Percentiles rank a stretch among this genome's conserved stretches.
Evolutionary conservation across 306 rosid genomes (phyloP).

Genomic region (Hippophae rhamnoides): DNA sequence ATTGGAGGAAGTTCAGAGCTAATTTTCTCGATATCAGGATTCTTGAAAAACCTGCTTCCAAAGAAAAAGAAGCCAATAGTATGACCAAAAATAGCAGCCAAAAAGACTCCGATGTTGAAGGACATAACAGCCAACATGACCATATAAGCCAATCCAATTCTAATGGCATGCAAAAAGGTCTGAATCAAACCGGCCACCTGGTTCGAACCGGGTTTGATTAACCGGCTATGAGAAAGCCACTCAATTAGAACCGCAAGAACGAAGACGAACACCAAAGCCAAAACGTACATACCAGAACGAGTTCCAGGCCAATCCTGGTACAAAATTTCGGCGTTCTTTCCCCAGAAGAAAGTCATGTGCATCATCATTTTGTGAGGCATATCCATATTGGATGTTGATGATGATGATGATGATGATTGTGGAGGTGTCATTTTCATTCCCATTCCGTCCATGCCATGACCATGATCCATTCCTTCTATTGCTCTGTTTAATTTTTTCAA

Average conservation of each 20-base stretch:
- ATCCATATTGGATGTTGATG: not conserved
- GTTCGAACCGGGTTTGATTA: slow-evolving; percentile 34
- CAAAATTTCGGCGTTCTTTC: slow-evolving; percentile 41
- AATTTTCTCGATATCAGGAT: slow-evolving; percentile 2
- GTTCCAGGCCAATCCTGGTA: slow-evolving; percentile 63
- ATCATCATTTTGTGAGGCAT: slow-evolving; percentile 35
- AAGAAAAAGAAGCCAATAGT: slow-evolving; percentile 52
- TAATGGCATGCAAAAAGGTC: slow-evolving; percentile 39
- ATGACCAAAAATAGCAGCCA: slow-evolving; percentile 64
- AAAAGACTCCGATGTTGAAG: slow-evolving; percentile 61
- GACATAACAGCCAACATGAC: slow-evolving; percentile 90
- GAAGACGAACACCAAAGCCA: slow-evolving; percentile 48
- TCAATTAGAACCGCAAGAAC: slow-evolving; percentile 38
- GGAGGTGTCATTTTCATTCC: slow-evolving; percentile 10
- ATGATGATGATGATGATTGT: not conserved
- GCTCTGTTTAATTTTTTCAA: not conserved
- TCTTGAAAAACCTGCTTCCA: slow-evolving; percentile 36
- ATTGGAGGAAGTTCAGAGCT: slow-evolving; percentile 44
- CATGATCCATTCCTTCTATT: slow-evolving; percentile 11
- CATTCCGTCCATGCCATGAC: slow-evolving; percentile 20
- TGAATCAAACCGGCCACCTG: slow-evolving; percentile 32
- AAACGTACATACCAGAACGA: slow-evolving; percentile 40
- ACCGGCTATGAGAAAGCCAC: slow-evolving; percentile 39
- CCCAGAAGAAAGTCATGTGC: slow-evolving; percentile 97
- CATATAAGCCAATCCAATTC: slow-evolving; percentile 54